A percentile compares a stretch with the other conserved stretches of the same genome.
These are phyloP conservation scores for Coniophora puteana DNA, from an alignment of 1,284 basidiomycete genomes.

Conservation along the genomic window DNA sequence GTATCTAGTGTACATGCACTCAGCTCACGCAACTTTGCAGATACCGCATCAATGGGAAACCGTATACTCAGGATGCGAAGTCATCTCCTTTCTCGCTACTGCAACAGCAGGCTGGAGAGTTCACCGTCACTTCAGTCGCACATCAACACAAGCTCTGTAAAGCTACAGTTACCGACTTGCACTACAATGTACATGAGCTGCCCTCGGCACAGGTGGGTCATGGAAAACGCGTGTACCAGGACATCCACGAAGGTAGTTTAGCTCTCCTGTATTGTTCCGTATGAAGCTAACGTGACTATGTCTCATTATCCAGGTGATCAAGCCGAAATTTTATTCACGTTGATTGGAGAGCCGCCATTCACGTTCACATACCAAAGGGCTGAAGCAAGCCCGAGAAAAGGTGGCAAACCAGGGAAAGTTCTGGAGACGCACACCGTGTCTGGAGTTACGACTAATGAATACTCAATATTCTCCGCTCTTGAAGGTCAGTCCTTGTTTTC, in stretches of 20 bases:
- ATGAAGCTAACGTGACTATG: background rate
- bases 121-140: slow-evolving; percentile 82
- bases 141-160: slow-evolving; percentile 91
- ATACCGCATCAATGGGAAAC: slow-evolving; percentile 79
- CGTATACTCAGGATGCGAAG: slow-evolving; percentile 72
- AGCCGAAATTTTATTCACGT: slow-evolving; percentile 88
- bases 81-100: slow-evolving; percentile 80
- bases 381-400: slow-evolving; percentile 61
- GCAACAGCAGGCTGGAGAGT: slow-evolving; percentile 79
- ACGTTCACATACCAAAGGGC: slow-evolving; percentile 91
- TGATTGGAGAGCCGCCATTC: slow-evolving; percentile 91
- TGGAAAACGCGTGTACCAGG: slow-evolving; percentile 77
- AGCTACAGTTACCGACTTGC: slow-evolving; percentile 72
- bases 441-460: slow-evolving; percentile 72
- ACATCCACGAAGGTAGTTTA: slow-evolving; percentile 86
- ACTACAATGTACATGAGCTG: slow-evolving; percentile 76
- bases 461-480: slow-evolving; percentile 84
- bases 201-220: slow-evolving; percentile 87
- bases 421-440: slow-evolving; percentile 88
- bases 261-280: background rate
- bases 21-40: slow-evolving; percentile 33
- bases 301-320: slow-evolving; percentile 62
- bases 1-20: slow-evolving; percentile 3
- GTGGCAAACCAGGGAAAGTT: slow-evolving; percentile 64
- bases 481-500: slow-evolving; percentile 59